Conservation (phyloP, 2,329 filamentous ascomycete genomes). For the Colletotrichum orchidophilum region DNA sequence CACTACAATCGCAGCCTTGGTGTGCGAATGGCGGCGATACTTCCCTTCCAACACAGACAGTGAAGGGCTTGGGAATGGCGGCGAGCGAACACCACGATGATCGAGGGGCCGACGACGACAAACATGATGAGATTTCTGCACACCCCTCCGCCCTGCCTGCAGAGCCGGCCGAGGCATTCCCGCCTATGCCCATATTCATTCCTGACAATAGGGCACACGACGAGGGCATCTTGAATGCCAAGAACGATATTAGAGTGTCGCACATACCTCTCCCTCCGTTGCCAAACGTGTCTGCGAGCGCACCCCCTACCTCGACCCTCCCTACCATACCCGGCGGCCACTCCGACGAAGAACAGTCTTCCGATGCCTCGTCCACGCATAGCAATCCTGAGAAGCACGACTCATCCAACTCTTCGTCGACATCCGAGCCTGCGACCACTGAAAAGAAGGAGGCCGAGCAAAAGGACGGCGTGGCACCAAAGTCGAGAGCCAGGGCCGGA, state of each 20-base stretch:
- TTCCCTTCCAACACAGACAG: slow-evolving; percentile 6
- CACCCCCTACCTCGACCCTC: slow-evolving; percentile 32
- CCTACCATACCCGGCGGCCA: slow-evolving; percentile 30
- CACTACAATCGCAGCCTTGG: background rate
- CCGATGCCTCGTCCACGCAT: slow-evolving; percentile 28
- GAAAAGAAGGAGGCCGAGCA: slow-evolving; percentile 3
- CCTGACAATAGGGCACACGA: background rate
- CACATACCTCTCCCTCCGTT: slow-evolving; percentile 28
- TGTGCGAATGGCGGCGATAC: slow-evolving; percentile 29
- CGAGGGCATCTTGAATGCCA: background rate
- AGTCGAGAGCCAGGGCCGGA: slow-evolving; percentile 7
- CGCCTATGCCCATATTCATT: slow-evolving; percentile 22
- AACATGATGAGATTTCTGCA: slow-evolving; percentile 10
- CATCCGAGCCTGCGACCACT: slow-evolving; percentile 24
- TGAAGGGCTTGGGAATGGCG: slow-evolving; percentile 31
- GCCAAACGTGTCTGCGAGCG: slow-evolving; percentile 22
- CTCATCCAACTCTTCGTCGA: slow-evolving; percentile 17
- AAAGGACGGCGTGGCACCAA: slow-evolving; percentile 8
- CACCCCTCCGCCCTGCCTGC: background rate
- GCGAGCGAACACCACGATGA: slow-evolving; percentile 9
- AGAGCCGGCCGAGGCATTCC: slow-evolving; percentile 24
- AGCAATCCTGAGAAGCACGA: slow-evolving; percentile 22
- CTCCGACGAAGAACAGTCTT: slow-evolving; percentile 33
- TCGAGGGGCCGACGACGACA: slow-evolving; percentile 16
- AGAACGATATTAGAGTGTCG: slow-evolving; percentile 25